Evolutionary conservation across 805 yeast genomes (phyloP), one percentile per base, ranked within the genome.

Genomic region (Myxozyma neotropica): DNA sequence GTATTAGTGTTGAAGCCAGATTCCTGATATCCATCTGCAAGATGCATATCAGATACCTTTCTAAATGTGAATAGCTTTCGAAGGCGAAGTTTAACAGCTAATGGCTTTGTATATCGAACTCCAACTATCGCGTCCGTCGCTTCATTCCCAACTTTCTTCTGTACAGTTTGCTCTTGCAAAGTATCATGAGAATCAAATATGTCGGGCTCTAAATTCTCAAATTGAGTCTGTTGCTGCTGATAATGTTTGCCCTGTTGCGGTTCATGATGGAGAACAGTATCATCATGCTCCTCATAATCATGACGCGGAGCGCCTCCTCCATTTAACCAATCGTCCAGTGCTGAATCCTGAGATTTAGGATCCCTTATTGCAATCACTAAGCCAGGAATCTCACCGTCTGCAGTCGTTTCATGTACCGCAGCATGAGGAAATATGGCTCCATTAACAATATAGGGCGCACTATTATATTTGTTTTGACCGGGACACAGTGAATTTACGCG

Each of bases 201-300:
- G n/a, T 48, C 54, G 5, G 50, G 49, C 31, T 55, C 44, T 27
- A 55, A 45, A 21, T 50, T 27, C 13, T 4, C 33, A 13, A 33
- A 33, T 27, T n/a, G 43, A 38, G n/a, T n/a, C n/a, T 19, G 17
- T 17, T 26, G 38, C 13, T 33, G 29, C 13, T 17, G 33, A 26
- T 43, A 1, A 27, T 39, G 47, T 17, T 19, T 23, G n/a, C 4
- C 24, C 3, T n/a, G 40, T 23, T 23, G 43, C 19, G 53, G 23
- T 29, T 7, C 33, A 48, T 48, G 53, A 24, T 33, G 15, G 6
- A 48, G 43, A 36, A 48, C 53, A n/a, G 53, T 48, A 24, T 35
- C 43, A 36, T 48, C 40, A 8, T 10, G 27, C 43, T 48, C 43
- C 15, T 24, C 44, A 33, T 10, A 45, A 7, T 27, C 38, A 15